Conservation (phyloP, 805 yeast genomes). For the Cyberlindnera petersonii region DNA sequence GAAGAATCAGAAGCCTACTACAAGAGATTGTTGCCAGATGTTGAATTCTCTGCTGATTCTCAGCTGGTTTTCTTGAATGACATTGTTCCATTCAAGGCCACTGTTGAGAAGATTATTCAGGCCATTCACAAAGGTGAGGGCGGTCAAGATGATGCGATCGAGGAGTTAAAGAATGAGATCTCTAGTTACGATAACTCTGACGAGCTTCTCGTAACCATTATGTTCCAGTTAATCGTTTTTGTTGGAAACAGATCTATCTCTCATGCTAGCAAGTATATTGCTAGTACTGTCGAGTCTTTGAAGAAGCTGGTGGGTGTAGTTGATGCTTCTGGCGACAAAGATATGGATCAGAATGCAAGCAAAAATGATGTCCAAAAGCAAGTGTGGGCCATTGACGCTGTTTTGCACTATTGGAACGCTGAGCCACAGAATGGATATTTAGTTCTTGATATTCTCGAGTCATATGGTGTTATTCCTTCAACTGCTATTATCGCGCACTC, state of each 20-base stretch:
- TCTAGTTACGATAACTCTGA: constrained; percentile 34
- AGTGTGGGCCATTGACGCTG: constrained; percentile 48
- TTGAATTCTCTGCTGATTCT: constrained; percentile 25
- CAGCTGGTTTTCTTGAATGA: constrained; percentile 37
- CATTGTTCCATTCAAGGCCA: constrained; percentile 33
- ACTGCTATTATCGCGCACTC: constrained; percentile 41
- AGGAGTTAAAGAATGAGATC: constrained; percentile 28
- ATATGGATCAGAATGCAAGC: constrained; percentile 5
- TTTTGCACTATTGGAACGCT: constrained; percentile 59
- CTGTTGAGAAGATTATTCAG: constrained; percentile 36
- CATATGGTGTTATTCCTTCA: constrained; percentile 40
- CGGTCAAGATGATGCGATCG: constrained; percentile 30
- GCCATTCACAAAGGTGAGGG: constrained; percentile 32
- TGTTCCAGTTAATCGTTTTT: constrained; percentile 69
- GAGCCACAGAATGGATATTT: constrained; percentile 64
- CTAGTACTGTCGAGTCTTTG: constrained; percentile 36
- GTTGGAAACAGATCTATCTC: constrained; percentile 88
- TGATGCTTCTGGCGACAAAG: constrained; percentile 4
- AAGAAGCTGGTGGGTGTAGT: constrained; percentile 26
- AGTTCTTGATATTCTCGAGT: constrained; percentile 49
- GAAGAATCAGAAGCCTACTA: constrained; percentile 38
- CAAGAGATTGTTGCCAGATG: constrained; percentile 29
- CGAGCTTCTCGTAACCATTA: constrained; percentile 50
- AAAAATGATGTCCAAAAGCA: constrained; percentile 31
- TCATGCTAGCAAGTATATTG: constrained; percentile 58